Evolutionary conservation across 768 basidiomycete genomes (phyloP).

Genomic region (Holtermanniella nyarrowii): DNA sequence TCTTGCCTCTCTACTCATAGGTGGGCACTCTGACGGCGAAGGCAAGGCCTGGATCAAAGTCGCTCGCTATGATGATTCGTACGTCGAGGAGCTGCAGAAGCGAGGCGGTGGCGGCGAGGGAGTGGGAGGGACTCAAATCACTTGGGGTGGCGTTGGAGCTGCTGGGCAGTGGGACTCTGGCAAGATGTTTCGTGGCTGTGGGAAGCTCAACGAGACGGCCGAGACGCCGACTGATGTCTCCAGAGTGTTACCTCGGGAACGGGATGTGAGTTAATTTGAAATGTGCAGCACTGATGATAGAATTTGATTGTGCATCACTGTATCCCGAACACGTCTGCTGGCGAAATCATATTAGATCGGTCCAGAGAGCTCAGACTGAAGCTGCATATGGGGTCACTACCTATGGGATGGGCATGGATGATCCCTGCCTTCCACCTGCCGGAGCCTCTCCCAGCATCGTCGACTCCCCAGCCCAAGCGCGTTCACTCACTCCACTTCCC

Average conservation of each 20-base stretch:
- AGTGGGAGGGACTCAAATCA: slow-evolving; percentile 9
- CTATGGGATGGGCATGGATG: slow-evolving; percentile 79
- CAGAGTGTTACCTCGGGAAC: neutral
- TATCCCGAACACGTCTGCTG: slow-evolving; percentile 1
- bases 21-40: slow-evolving; percentile 16
- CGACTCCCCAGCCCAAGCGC: slow-evolving; percentile 2
- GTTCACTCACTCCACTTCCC: slow-evolving; percentile 41
- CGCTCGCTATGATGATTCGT: slow-evolving; percentile 65
- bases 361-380: slow-evolving; percentile 19
- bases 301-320: slow-evolving; percentile 47
- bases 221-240: slow-evolving; percentile 37
- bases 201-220: slow-evolving; percentile 48
- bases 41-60: slow-evolving; percentile 57
- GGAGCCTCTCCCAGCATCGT: slow-evolving; percentile 43
- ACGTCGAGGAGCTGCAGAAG: slow-evolving; percentile 54
- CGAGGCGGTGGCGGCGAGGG: slow-evolving; percentile 46
- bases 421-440: slow-evolving; percentile 73
- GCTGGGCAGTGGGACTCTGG: slow-evolving; percentile 56
- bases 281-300: too few species aligned
- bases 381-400: slow-evolving; percentile 46
- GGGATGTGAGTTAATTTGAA: slow-evolving; percentile 2
- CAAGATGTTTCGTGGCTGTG: slow-evolving; percentile 73
- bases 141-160: slow-evolving; percentile 44
- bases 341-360: slow-evolving; percentile 13
- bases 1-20: slow-evolving; percentile 28